Conservation (phyloP, 495 filamentous ascomycete genomes). For the Tuber umbilicatum region DNA sequence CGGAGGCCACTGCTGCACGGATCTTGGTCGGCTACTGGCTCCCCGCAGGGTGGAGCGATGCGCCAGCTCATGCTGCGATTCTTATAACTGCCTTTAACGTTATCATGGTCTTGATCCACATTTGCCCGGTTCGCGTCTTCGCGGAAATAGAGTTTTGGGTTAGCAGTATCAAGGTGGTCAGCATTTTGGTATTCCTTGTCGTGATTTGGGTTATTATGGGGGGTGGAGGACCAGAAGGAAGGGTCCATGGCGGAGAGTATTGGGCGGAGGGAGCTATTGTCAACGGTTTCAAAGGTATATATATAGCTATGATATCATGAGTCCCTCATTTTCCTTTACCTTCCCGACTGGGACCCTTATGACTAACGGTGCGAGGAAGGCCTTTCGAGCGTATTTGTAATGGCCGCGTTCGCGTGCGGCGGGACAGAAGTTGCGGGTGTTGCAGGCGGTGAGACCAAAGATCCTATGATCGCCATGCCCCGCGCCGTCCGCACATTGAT, state of each 20-base stretch:
- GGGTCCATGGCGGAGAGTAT: constrained; percentile 54
- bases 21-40: constrained; percentile 56
- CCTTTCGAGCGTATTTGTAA: constrained; percentile 67
- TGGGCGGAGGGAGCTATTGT: constrained; percentile 67
- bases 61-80: constrained; percentile 52
- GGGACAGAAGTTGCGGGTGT: constrained; percentile 69
- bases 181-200: constrained; percentile 63
- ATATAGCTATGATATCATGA: neutral
- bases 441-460: constrained; percentile 61
- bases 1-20: constrained; percentile 52
- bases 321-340: neutral
- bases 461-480: constrained; percentile 56
- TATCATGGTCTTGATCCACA: constrained; percentile 54
- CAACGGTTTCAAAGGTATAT: constrained; percentile 58
- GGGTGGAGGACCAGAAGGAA: constrained; percentile 48
- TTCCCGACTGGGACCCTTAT: neutral
- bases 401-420: constrained; percentile 64
- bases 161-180: constrained; percentile 51
- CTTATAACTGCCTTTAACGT: constrained; percentile 55
- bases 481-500: constrained; percentile 51
- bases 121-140: constrained; percentile 66
- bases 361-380: constrained; percentile 41
- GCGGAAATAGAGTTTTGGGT: constrained; percentile 62
- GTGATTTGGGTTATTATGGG: constrained; percentile 62
- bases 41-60: constrained; percentile 24